Base-by-base conservation (phyloP, 2,329 filamentous ascomycete genomes). In the Fusarium sp. region DNA sequence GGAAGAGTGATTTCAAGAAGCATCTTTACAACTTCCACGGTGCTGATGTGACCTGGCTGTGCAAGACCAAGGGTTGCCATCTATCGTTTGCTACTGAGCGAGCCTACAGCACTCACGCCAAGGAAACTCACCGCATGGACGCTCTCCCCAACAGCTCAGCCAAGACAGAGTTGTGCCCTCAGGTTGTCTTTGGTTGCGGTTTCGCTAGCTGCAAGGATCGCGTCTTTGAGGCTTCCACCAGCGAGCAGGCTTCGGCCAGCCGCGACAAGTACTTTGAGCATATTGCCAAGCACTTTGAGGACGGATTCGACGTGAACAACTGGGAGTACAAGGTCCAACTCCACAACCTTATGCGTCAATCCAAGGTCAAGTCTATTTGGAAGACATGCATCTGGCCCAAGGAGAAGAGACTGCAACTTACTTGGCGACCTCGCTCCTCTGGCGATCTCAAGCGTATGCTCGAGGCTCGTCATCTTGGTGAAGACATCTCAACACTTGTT, bases 1-100 rank as follows among this genome's bases (percentile, higher is more conserved):
- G 81, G 59, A 83, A 82, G 73, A 82, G 80, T 68, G 81, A 83
- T 67, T 82, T 83, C 70, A 83, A 83, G 76, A 82, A 83, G 75
- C 81, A 83, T 65, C 73, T 83, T n/a, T 80, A 82, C 75, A 81
- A 82, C 71, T 83, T 82, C 65, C 81, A 83, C 66, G 79, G 80
- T 37, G 76, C 78, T 47, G 80, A 82, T 64, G 75, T 78, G 35
- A 75, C 78, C 39, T 83, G 81, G 81, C 73, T 81, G 20, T 83
- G 81, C 73, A 80, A 77, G 45, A 80, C 78, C 37, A 78, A 77
- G 61, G 77, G 75, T 25, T 83, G 81, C 69, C 75, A 78, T 44
- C 71, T 81, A n/a, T 78, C 79, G 6, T 82, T 82, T 44, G 80
- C 81, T 56, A 82, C 81, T 22, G 81, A 83, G 62, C 77, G 79